Evolutionary conservation across 257 asterid genomes (phyloP).

Genomic region (Nicotiana undulata): DNA sequence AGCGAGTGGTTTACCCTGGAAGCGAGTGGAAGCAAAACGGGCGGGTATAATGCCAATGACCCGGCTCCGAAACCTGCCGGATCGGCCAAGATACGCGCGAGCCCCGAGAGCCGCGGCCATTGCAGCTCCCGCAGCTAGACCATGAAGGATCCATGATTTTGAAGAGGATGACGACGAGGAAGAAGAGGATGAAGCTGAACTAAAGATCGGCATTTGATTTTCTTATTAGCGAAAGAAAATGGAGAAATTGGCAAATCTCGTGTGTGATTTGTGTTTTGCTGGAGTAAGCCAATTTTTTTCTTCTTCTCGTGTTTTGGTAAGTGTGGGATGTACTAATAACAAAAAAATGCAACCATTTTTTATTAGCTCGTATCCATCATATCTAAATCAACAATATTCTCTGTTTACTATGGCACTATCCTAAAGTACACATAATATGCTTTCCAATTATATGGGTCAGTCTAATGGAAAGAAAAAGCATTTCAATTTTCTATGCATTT

Average conservation of each 20-base stretch:
- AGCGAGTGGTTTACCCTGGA: constrained; percentile 80
- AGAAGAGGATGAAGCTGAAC: constrained; percentile 19
- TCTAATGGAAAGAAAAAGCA: too few species aligned
- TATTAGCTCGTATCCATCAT: too few species aligned
- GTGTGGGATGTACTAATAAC: background rate
- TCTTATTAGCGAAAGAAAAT: background rate
- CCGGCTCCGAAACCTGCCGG: constrained; percentile 57
- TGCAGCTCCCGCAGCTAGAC: constrained; percentile 45
- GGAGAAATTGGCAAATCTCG: background rate
- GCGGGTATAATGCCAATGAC: constrained; percentile 93
- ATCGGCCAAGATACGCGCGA: constrained; percentile 49
- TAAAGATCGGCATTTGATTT: constrained; percentile 34
- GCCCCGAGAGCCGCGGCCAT: constrained; percentile 58
- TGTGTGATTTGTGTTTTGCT: too few species aligned
- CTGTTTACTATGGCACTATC: too few species aligned
- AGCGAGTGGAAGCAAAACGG: constrained; percentile 83
- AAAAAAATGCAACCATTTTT: background rate
- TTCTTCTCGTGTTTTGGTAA: too few species aligned
- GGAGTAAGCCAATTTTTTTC: too few species aligned
- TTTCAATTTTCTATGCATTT: too few species aligned
- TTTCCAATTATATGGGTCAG: too few species aligned
- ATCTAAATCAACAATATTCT: too few species aligned
- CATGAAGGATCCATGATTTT: constrained; percentile 47
- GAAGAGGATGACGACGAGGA: constrained; percentile 35
- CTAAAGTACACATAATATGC: too few species aligned